phyloP scores from a whole-genome alignment of 179 eudicot genomes.

The Silene noctiflora region DNA sequence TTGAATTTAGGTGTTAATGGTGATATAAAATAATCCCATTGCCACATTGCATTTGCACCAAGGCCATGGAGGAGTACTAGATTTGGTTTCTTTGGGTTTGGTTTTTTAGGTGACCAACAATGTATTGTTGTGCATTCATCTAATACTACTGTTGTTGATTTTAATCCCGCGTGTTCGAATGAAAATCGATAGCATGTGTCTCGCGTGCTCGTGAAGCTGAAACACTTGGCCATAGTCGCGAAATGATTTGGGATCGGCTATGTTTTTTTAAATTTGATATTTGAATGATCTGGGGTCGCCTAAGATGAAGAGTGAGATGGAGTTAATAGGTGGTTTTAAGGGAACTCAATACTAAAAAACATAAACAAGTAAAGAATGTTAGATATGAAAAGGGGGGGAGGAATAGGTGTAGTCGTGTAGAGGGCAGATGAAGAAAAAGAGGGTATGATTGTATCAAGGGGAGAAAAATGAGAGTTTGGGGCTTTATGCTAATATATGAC shows the following conservation, averaged over 20 bases:
- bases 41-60: constrained; percentile 97
- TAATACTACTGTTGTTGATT: constrained; percentile 37
- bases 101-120: constrained; percentile 66
- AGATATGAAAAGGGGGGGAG: background rate
- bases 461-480: background rate
- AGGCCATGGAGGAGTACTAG: constrained; percentile 70
- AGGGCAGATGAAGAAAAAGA: background rate
- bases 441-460: background rate
- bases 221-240: constrained; percentile 29
- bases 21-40: constrained; percentile 50
- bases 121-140: constrained; percentile 58
- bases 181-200: constrained; percentile 54
- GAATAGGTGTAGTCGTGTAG: background rate
- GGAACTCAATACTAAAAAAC: background rate
- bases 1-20: constrained; percentile 51
- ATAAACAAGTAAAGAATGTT: constrained; percentile 1
- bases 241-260: background rate
- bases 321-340: too few relatives aligned
- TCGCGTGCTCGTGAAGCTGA: constrained; percentile 53
- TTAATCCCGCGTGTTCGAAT: constrained; percentile 54
- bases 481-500: too few relatives aligned
- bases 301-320: too few relatives aligned
- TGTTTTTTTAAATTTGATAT: too few relatives aligned
- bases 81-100: constrained; percentile 32
- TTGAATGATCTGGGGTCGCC: background rate